These are phyloP conservation scores for Aspergillus luchuensis DNA, from an alignment of 2,329 filamentous ascomycete species.

Conservation along the genomic window DNA sequence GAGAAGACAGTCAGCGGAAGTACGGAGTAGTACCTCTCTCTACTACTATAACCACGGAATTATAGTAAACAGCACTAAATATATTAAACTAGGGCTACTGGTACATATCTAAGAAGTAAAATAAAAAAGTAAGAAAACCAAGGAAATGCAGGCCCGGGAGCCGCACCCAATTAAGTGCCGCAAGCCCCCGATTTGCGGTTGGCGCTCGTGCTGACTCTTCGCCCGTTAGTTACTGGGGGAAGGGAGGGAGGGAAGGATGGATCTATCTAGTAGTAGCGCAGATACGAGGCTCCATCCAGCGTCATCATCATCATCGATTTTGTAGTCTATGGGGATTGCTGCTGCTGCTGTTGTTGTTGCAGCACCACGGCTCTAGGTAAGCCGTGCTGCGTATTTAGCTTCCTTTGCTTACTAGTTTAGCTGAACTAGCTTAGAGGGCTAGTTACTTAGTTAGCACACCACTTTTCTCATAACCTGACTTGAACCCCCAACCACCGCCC, in stretches of 20 bases:
- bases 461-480: neutral
- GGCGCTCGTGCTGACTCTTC: constrained; percentile 17
- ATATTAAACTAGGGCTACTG: neutral
- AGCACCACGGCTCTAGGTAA: neutral
- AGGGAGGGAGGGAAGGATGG: no score
- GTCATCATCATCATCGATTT: constrained; percentile 1
- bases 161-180: constrained; percentile 26
- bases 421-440: no score
- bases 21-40: no score
- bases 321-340: no score
- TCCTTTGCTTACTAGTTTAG: no score
- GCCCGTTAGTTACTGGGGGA: neutral
- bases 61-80: no score
- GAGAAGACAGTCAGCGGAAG: no score
- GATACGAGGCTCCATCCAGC: constrained; percentile 14
- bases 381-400: neutral
- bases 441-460: no score
- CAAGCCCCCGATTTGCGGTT: constrained; percentile 1
- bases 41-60: no score
- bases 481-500: neutral
- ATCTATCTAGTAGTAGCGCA: constrained; percentile 10
- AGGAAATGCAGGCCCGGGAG: constrained; percentile 21
- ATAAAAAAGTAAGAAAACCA: neutral
- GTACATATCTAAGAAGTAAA: neutral
- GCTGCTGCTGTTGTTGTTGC: neutral